These are phyloP conservation scores for Neostapfia colusana DNA, from an alignment of 176 grass and related monocot species.

Conservation along the genomic window DNA sequence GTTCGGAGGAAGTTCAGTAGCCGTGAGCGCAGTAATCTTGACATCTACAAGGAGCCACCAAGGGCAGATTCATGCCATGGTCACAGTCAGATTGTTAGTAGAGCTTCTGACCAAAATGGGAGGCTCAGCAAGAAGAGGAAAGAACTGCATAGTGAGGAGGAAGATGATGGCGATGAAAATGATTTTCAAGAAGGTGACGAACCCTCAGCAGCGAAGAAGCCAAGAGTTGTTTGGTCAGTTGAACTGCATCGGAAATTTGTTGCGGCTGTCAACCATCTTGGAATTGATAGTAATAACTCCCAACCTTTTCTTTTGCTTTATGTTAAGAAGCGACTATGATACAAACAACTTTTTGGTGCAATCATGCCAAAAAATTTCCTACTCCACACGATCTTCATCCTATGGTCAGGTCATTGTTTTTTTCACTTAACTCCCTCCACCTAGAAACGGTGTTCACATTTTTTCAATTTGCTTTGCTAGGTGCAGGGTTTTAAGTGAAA, in stretches of 20 bases:
- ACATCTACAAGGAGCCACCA: slow-evolving; percentile 32
- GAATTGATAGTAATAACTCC: slow-evolving; percentile 57
- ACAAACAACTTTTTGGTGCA: no score
- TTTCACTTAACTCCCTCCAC: no score
- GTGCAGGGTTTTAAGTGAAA: no score
- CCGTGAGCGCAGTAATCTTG: slow-evolving; percentile 28
- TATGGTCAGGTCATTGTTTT: no score
- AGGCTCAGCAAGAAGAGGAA: slow-evolving; percentile 72
- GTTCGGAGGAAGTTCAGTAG: slow-evolving; percentile 59
- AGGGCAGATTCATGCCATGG: slow-evolving; percentile 34
- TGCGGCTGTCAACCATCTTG: slow-evolving; percentile 77
- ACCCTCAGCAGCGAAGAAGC: slow-evolving; percentile 54
- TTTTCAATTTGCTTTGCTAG: no score
- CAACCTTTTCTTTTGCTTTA: slow-evolving; percentile 1
- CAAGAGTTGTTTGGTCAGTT: slow-evolving; percentile 83
- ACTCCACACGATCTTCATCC: no score
- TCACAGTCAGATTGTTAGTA: slow-evolving; percentile 13
- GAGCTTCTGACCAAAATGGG: slow-evolving; percentile 36
- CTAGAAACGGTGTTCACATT: no score
- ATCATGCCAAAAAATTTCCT: no score
- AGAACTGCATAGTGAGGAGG: slow-evolving; percentile 42
- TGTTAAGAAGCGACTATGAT: no score
- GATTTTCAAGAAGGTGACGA: slow-evolving; percentile 58
- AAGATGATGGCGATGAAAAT: slow-evolving; percentile 55
- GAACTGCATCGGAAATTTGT: slow-evolving; percentile 88